A percentile compares a stretch with the other conserved stretches of the same genome.
Conservation (phyloP, 2,329 filamentous ascomycete species). For the Trichoderma oligosporum region DNA sequence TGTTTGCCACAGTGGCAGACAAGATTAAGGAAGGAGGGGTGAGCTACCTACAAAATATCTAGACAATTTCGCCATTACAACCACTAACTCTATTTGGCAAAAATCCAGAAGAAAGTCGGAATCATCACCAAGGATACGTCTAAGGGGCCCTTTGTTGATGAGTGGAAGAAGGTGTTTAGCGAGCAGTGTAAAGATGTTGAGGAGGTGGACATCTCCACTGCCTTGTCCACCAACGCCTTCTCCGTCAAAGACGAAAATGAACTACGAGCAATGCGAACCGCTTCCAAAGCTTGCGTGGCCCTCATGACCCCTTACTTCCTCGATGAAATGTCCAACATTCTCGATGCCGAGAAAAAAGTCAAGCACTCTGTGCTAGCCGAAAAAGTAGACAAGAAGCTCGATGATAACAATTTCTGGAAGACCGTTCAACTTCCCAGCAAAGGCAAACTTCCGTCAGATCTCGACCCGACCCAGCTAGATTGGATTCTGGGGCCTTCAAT, state of each 20-base stretch:
- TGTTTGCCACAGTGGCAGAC: slow-evolving; percentile 78
- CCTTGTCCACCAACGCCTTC: slow-evolving; percentile 78
- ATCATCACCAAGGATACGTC: slow-evolving; percentile 78
- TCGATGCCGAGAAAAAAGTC: slow-evolving; percentile 96
- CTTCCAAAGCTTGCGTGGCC: slow-evolving; percentile 88
- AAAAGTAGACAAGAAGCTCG: slow-evolving; percentile 86
- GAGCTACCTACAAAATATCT: slow-evolving; percentile 37
- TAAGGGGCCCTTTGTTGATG: slow-evolving; percentile 84
- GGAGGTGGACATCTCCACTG: slow-evolving; percentile 78
- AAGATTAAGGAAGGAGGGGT: slow-evolving; percentile 84
- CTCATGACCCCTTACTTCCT: slow-evolving; percentile 96
- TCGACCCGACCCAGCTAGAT: slow-evolving; percentile 84
- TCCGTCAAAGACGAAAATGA: slow-evolving; percentile 94
- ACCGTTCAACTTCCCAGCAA: slow-evolving; percentile 65
- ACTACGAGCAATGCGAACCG: slow-evolving; percentile 87
- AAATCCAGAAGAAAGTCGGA: slow-evolving; percentile 76
- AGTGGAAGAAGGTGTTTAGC: slow-evolving; percentile 84
- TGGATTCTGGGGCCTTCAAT: slow-evolving; percentile 90
- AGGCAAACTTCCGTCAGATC: slow-evolving; percentile 76
- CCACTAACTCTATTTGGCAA: slow-evolving; percentile 18
- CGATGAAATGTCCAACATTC: slow-evolving; percentile 93
- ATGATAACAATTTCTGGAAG: slow-evolving; percentile 92
- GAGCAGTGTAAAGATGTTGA: slow-evolving; percentile 81
- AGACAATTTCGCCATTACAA: not conserved
- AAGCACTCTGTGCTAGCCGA: slow-evolving; percentile 82